phyloP scores from a whole-genome alignment of 495 filamentous ascomycete species.

The Penicillium lagena region DNA sequence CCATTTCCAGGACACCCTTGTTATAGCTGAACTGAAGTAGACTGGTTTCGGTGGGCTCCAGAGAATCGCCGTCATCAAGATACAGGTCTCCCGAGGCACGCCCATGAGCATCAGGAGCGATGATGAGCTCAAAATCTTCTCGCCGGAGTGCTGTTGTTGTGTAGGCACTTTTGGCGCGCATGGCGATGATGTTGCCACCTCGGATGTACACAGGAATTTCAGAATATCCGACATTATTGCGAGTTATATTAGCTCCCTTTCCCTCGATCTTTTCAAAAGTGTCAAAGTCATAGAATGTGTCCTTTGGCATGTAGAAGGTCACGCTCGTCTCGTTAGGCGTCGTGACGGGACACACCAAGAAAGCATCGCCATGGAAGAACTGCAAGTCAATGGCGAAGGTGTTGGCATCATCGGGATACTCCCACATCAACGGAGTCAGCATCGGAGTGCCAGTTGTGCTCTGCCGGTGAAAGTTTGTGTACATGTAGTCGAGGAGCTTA shows the following conservation, averaged over 20 bases:
- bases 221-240: constrained; percentile 50
- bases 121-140: constrained; percentile 61
- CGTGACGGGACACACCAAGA: constrained; percentile 69
- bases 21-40: too few species aligned
- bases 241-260: constrained; percentile 42
- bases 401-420: constrained; percentile 59
- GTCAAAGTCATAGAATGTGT: constrained; percentile 72
- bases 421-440: constrained; percentile 61
- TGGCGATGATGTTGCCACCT: constrained; percentile 65
- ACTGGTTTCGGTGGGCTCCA: too few species aligned
- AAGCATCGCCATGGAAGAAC: constrained; percentile 63
- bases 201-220: constrained; percentile 69
- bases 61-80: constrained; percentile 50
- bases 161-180: constrained; percentile 53
- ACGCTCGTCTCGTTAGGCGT: constrained; percentile 56
- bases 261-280: constrained; percentile 53
- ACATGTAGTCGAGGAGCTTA: constrained; percentile 71
- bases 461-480: constrained; percentile 63
- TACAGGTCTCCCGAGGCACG: constrained; percentile 49
- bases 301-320: constrained; percentile 65
- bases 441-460: constrained; percentile 55
- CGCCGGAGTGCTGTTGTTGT: constrained; percentile 65
- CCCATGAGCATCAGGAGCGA: constrained; percentile 52
- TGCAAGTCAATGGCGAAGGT: constrained; percentile 55
- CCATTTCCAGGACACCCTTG: too few species aligned